Conservation (phyloP, 306 rosid genomes). For the Alnus glutinosa region DNA sequence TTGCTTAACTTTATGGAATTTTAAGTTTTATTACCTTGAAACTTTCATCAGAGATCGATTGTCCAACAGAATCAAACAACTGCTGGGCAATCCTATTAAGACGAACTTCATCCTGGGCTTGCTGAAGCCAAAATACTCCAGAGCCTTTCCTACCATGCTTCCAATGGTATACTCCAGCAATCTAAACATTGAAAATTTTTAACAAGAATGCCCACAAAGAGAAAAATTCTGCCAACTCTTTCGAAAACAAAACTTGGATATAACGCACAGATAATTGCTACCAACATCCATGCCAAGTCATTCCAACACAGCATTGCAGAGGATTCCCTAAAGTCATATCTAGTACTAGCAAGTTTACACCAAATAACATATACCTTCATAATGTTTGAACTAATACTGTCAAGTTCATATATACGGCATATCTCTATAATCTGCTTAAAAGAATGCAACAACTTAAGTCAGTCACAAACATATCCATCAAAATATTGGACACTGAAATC, state of each 20-base stretch:
- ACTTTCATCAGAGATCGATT: slow-evolving; percentile 90
- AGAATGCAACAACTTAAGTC: slow-evolving; percentile 21
- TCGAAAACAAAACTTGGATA: too few species aligned
- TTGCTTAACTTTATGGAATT: slow-evolving; percentile 4
- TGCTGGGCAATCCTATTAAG: slow-evolving; percentile 86
- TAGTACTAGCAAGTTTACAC: neutral
- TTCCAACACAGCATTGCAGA: neutral
- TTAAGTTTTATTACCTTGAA: slow-evolving; percentile 56
- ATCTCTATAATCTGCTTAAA: slow-evolving; percentile 80
- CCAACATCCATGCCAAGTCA: neutral
- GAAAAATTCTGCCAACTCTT: neutral
- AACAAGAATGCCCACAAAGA: slow-evolving; percentile 1
- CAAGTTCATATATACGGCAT: slow-evolving; percentile 82
- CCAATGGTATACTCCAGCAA: slow-evolving; percentile 92
- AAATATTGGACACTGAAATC: slow-evolving; percentile 19
- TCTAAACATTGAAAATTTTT: slow-evolving; percentile 41
- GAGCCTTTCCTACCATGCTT: slow-evolving; percentile 91
- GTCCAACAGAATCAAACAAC: slow-evolving; percentile 88
- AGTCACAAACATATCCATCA: slow-evolving; percentile 30
- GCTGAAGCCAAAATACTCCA: slow-evolving; percentile 95
- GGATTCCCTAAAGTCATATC: slow-evolving; percentile 20
- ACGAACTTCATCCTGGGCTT: slow-evolving; percentile 74
- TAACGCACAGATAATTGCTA: neutral
- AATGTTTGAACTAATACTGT: slow-evolving; percentile 64
- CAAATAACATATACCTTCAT: slow-evolving; percentile 63